phyloP scores from a whole-genome alignment of 2,329 filamentous ascomycete species.

The Geosmithia flava region DNA sequence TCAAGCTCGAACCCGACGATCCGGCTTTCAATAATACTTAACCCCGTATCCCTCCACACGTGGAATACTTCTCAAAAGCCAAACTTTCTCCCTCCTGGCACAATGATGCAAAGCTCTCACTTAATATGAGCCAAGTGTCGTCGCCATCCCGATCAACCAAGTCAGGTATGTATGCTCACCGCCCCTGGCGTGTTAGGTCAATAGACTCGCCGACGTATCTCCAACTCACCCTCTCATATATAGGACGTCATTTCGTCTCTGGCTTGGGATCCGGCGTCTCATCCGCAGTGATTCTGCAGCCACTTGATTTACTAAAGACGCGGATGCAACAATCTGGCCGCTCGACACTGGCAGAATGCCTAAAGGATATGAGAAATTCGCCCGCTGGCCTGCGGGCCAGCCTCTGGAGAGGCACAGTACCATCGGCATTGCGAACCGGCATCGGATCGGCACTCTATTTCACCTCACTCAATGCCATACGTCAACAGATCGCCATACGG shows the following conservation, averaged over 20 bases:
- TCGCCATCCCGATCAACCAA: constrained; percentile 3
- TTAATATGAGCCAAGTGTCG: background rate
- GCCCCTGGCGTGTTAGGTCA: background rate
- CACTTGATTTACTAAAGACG: constrained; percentile 92
- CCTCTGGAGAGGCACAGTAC: constrained; percentile 87
- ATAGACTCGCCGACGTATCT: background rate
- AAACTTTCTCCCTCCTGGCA: background rate
- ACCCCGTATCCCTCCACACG: background rate
- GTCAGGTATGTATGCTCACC: constrained; percentile 4
- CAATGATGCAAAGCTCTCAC: background rate
- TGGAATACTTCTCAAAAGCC: background rate
- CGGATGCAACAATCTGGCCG: constrained; percentile 79
- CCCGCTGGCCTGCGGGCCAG: constrained; percentile 46
- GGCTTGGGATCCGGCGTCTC: constrained; percentile 79
- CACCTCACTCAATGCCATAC: constrained; percentile 70
- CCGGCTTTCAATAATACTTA: background rate
- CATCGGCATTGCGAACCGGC: constrained; percentile 86
- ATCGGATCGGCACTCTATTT: constrained; percentile 93
- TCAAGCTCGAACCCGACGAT: background rate
- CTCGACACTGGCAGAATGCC: constrained; percentile 41
- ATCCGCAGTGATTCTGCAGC: constrained; percentile 84
- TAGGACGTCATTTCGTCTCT: constrained; percentile 77
- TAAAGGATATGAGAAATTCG: constrained; percentile 34
- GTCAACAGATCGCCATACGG: constrained; percentile 32
- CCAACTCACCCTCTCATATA: background rate